These are phyloP conservation scores for Beta vulgaris DNA, from an alignment of 148 eudicot genomes.

Conservation along the genomic window DNA sequence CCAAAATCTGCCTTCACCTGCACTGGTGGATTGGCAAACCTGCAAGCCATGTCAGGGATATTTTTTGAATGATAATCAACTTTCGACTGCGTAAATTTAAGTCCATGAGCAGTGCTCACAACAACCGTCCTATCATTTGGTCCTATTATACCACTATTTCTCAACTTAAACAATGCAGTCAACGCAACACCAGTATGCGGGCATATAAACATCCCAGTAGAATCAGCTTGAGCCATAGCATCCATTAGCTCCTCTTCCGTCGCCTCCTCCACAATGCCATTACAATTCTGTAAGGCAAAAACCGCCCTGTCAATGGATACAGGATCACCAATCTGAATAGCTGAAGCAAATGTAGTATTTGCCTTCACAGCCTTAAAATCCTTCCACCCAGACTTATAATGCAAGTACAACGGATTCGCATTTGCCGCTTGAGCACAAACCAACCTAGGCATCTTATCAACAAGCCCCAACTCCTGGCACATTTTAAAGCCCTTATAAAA, in stretches of 20 bases:
- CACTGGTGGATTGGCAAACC: slow-evolving; percentile 77
- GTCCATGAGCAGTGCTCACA: slow-evolving; percentile 85
- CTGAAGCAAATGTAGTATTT: slow-evolving; percentile 78
- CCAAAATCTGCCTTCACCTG: slow-evolving; percentile 89
- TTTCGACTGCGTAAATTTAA: slow-evolving; percentile 80
- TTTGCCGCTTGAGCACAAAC: slow-evolving; percentile 97
- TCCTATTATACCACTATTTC: slow-evolving; percentile 63
- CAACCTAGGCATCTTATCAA: slow-evolving; percentile 73
- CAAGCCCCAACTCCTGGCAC: slow-evolving; percentile 83
- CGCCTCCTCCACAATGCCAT: slow-evolving; percentile 95
- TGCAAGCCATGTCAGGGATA: slow-evolving; percentile 68
- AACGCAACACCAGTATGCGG: slow-evolving; percentile 97
- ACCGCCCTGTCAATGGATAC: slow-evolving; percentile 93
- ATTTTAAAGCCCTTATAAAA: slow-evolving; percentile 89
- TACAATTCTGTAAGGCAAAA: slow-evolving; percentile 55
- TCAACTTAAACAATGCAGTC: slow-evolving; percentile 70
- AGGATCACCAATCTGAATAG: slow-evolving; percentile 96
- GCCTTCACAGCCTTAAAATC: slow-evolving; percentile 85
- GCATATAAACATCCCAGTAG: slow-evolving; percentile 95
- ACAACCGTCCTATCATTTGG: slow-evolving; percentile 81
- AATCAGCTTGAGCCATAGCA: slow-evolving; percentile 95
- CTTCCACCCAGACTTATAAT: slow-evolving; percentile 73
- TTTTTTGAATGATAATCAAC: slow-evolving; percentile 77
- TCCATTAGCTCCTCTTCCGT: slow-evolving; percentile 97
- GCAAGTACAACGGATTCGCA: slow-evolving; percentile 80